Percentiles rank a stretch among this genome's conserved stretches.
These are phyloP conservation scores for Microbotryum scabiosae DNA, from an alignment of 1,284 basidiomycete genomes.

Conservation along the genomic window DNA sequence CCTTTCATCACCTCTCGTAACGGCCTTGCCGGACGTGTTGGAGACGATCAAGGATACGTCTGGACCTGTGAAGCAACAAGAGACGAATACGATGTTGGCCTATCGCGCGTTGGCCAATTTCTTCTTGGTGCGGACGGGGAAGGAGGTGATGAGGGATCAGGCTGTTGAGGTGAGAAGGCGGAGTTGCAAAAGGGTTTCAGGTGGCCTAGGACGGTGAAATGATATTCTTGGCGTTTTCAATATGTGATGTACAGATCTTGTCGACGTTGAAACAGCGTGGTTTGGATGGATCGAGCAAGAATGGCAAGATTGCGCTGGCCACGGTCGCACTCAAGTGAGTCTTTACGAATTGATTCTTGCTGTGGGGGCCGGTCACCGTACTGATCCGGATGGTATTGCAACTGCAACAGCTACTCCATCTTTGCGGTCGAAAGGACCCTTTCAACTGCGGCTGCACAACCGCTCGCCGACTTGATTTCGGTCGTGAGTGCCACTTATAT, in stretches of 20 bases:
- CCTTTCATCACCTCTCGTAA: slow-evolving; percentile 53
- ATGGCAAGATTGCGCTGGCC: slow-evolving; percentile 61
- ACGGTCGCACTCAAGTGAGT: slow-evolving; percentile 71
- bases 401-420: slow-evolving; percentile 41
- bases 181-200: slow-evolving; percentile 45
- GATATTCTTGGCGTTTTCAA: too few relatives aligned
- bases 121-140: slow-evolving; percentile 45
- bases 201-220: too few relatives aligned
- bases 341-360: background rate
- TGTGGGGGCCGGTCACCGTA: background rate
- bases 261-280: slow-evolving; percentile 48
- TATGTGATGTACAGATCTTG: too few relatives aligned
- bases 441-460: slow-evolving; percentile 28
- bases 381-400: background rate
- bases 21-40: slow-evolving; percentile 26
- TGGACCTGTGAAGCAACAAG: slow-evolving; percentile 51
- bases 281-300: slow-evolving; percentile 55
- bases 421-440: slow-evolving; percentile 39
- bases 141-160: slow-evolving; percentile 34
- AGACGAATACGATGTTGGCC: slow-evolving; percentile 79
- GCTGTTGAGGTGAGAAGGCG: slow-evolving; percentile 44
- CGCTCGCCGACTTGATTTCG: slow-evolving; percentile 32
- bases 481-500: slow-evolving; percentile 22
- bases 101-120: slow-evolving; percentile 73
- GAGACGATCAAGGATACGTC: slow-evolving; percentile 13